Evolutionary conservation across 176 grass and related monocot species (phyloP).

Genomic region (Musa beccarii): DNA sequence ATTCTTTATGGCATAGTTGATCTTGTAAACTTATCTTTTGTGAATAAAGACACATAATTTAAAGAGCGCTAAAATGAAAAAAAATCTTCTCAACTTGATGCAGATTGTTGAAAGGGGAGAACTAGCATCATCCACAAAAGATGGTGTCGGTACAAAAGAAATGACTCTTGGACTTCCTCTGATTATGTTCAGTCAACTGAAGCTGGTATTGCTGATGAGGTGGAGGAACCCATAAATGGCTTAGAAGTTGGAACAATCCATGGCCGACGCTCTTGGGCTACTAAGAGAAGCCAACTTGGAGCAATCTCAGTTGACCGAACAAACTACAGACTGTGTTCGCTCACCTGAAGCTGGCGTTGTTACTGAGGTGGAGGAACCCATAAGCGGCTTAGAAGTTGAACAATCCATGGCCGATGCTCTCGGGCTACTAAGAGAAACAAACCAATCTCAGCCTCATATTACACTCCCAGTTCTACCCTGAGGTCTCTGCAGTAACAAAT

Average conservation of each 20-base stretch:
- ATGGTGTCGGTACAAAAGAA: conserved; percentile 42
- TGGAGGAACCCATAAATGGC: conserved; percentile 14
- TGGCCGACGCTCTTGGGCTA: conserved; percentile 25
- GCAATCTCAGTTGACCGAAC: not conserved
- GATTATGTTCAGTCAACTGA: conserved; percentile 13
- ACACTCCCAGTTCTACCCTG: conserved; percentile 18
- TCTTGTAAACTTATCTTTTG: too few relatives aligned
- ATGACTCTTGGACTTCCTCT: not conserved
- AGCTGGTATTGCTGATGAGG: conserved; percentile 5
- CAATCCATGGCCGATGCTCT: conserved; percentile 16
- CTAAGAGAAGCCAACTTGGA: conserved; percentile 20
- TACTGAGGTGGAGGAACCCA: conserved; percentile 17
- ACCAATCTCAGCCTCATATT: conserved; percentile 9
- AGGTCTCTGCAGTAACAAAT: conserved; percentile 19
- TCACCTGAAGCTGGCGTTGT: conserved; percentile 3
- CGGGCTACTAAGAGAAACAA: conserved; percentile 24
- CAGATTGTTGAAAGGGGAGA: conserved; percentile 82
- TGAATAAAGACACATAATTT: too few relatives aligned
- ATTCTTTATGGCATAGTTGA: too few relatives aligned
- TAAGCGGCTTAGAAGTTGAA: conserved; percentile 25
- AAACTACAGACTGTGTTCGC: not conserved
- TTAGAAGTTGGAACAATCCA: conserved; percentile 21
- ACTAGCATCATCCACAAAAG: conserved; percentile 37
- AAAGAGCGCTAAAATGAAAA: too few relatives aligned
- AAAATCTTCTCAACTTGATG: conserved; percentile 23